Percentiles rank a stretch among this genome's conserved stretches.
These are phyloP conservation scores for Ramaria sp. DNA, from an alignment of 768 basidiomycete species.

Conservation along the genomic window DNA sequence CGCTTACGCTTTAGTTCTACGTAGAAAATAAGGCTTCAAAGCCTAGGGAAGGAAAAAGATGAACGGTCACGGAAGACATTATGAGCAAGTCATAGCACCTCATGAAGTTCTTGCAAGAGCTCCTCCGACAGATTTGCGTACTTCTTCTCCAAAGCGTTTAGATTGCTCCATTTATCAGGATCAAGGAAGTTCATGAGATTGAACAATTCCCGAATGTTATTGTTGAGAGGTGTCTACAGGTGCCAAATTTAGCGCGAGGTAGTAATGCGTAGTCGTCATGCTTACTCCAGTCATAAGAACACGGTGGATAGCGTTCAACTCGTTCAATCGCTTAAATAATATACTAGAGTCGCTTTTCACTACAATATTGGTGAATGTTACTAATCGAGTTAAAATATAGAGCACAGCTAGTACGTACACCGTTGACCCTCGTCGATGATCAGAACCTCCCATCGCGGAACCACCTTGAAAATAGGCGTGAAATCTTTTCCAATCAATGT, in stretches of 20 bases:
- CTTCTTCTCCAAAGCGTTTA: conserved; percentile 61
- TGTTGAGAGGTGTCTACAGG: conserved; percentile 83
- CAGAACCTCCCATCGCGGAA: conserved; percentile 90
- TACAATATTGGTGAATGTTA: conserved; percentile 21
- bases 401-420: conserved; percentile 36
- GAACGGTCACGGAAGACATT: not conserved
- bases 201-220: conserved; percentile 93
- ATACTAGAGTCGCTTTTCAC: conserved; percentile 77
- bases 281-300: conserved; percentile 83
- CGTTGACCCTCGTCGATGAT: conserved; percentile 92
- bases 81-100: conserved; percentile 35
- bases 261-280: conserved; percentile 3
- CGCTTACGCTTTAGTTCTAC: conserved; percentile 66
- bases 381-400: not conserved
- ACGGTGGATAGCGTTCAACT: conserved; percentile 67
- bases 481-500: conserved; percentile 70
- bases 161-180: conserved; percentile 60
- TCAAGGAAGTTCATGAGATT: conserved; percentile 96
- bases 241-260: not conserved
- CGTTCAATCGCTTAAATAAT: conserved; percentile 74
- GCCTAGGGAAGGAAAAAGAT: not conserved
- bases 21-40: conserved; percentile 72
- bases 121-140: conserved; percentile 74
- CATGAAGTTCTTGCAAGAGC: conserved; percentile 69
- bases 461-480: conserved; percentile 58